phyloP scores from a whole-genome alignment of 1,139 yeast genomes.

The Lodderomyces jiufengensis region DNA sequence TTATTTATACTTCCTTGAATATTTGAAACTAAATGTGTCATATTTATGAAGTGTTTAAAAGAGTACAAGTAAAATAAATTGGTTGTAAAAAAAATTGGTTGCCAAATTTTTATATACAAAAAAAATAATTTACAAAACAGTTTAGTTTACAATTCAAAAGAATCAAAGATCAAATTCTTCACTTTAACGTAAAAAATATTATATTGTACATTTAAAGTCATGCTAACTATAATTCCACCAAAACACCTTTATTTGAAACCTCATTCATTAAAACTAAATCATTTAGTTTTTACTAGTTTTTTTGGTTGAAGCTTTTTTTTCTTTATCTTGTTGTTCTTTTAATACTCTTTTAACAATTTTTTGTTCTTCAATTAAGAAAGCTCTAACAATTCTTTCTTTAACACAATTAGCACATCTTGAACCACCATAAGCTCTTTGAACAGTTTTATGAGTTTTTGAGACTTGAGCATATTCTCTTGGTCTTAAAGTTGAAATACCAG shows the following conservation, averaged over 20 bases:
- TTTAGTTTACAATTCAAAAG: too few species aligned
- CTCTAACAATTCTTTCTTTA: conserved; percentile 97
- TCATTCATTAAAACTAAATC: too few species aligned
- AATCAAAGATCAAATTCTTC: background rate
- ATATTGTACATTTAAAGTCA: conserved; percentile 15
- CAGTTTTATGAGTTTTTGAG: conserved; percentile 96
- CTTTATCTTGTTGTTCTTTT: conserved; percentile 90
- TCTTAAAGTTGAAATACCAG: conserved; percentile 92
- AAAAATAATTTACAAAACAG: too few species aligned
- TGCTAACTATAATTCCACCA: conserved; percentile 8
- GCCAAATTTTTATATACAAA: too few species aligned
- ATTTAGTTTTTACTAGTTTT: conserved; percentile 39
- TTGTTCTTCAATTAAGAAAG: conserved; percentile 99
- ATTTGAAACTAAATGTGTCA: conserved; percentile 11
- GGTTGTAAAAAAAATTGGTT: conserved; percentile 1
- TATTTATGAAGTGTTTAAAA: conserved; percentile 1
- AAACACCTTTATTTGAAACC: too few species aligned
- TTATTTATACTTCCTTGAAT: conserved; percentile 8
- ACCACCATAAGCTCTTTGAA: conserved; percentile 99
- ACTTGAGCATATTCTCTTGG: conserved; percentile 96
- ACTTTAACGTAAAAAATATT: conserved; percentile 1
- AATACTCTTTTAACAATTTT: conserved; percentile 98
- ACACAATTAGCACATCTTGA: conserved; percentile 98
- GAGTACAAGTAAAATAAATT: background rate
- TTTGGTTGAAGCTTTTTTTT: conserved; percentile 58